Percentiles rank a stretch among this genome's conserved stretches.
These are phyloP conservation scores for Umbelopsis sp. DNA, from an alignment of 371 early-diverging fungal species.

Conservation along the genomic window DNA sequence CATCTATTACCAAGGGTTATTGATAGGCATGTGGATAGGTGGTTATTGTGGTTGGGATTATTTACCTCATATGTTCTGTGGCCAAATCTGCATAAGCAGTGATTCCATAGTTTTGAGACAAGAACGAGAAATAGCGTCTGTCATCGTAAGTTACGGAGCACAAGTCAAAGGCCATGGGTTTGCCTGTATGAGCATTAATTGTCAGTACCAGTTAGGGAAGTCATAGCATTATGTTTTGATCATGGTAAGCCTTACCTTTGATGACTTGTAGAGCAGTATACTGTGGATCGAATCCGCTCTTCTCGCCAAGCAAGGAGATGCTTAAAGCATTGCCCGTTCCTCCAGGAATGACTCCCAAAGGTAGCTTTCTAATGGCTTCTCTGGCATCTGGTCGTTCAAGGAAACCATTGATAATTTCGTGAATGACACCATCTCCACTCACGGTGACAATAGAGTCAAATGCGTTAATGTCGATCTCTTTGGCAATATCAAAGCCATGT, in stretches of 20 bases:
- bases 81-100: constrained; percentile 66
- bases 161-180: constrained; percentile 56
- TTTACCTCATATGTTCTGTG: constrained; percentile 59
- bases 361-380: constrained; percentile 53
- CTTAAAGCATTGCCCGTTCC: constrained; percentile 66
- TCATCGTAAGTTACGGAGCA: constrained; percentile 63
- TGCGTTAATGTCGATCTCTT: constrained; percentile 50
- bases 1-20: constrained; percentile 31
- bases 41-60: neutral
- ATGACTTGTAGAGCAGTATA: constrained; percentile 58
- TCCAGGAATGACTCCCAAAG: constrained; percentile 70
- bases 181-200: constrained; percentile 22
- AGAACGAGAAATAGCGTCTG: constrained; percentile 58
- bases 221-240: neutral
- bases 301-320: constrained; percentile 59
- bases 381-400: constrained; percentile 66
- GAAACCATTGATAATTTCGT: constrained; percentile 81
- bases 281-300: constrained; percentile 49
- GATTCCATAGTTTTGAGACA: constrained; percentile 67
- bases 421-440: constrained; percentile 83
- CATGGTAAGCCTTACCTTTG: constrained; percentile 45
- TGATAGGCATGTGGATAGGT: neutral
- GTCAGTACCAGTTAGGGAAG: neutral
- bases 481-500: constrained; percentile 72
- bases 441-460: constrained; percentile 70